Conservation (phyloP, 1,284 basidiomycete genomes). For the Lentinus polychrous region DNA sequence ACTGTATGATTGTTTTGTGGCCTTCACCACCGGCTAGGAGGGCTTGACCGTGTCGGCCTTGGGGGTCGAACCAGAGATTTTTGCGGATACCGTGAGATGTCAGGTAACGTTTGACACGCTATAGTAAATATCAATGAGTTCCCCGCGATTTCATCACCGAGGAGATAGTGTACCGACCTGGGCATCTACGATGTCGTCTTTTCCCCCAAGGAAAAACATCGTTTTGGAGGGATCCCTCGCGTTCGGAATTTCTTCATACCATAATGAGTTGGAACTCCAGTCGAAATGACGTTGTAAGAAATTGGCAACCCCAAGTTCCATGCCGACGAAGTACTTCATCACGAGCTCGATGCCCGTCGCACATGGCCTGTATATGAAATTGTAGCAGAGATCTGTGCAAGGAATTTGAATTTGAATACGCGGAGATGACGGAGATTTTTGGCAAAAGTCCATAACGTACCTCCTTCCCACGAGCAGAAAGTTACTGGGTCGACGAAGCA, state of each 20-base stretch:
- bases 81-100: constrained; percentile 67
- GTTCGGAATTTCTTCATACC: constrained; percentile 83
- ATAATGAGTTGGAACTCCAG: constrained; percentile 85
- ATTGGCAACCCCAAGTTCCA: constrained; percentile 82
- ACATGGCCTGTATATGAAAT: constrained; percentile 73
- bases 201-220: constrained; percentile 72
- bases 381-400: constrained; percentile 73
- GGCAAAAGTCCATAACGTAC: constrained; percentile 29
- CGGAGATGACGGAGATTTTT: not conserved
- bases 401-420: not conserved
- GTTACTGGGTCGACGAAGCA: constrained; percentile 87
- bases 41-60: constrained; percentile 69
- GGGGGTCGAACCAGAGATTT: constrained; percentile 64
- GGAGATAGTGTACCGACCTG: constrained; percentile 34
- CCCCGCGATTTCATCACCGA: not conserved
- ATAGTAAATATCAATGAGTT: constrained; percentile 7
- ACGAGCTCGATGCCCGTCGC: constrained; percentile 66
- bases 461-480: constrained; percentile 89
- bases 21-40: constrained; percentile 49
- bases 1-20: constrained; percentile 56
- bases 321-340: constrained; percentile 81
- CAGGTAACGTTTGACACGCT: constrained; percentile 73
- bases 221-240: constrained; percentile 53
- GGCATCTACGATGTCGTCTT: constrained; percentile 75
- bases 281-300: constrained; percentile 79